Evolutionary conservation across 2,329 filamentous ascomycete genomes (phyloP).

Genomic region (Phyllosticta ampelicida): DNA sequence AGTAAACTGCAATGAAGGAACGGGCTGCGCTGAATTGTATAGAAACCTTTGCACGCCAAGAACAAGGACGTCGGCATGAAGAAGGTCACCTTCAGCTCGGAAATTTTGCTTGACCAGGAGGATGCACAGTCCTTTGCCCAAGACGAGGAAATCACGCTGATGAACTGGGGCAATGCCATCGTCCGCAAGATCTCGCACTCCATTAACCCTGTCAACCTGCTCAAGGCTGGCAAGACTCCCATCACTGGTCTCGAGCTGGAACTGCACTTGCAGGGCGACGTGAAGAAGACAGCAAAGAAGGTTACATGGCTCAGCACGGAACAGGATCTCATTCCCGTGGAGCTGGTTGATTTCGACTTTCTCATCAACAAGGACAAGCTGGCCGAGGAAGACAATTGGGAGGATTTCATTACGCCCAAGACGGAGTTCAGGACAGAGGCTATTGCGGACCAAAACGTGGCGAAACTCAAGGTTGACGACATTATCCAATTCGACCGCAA

Average conservation of each 20-base stretch:
- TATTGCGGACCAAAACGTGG: constrained; percentile 70
- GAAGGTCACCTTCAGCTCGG: constrained; percentile 67
- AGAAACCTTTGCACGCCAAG: constrained; percentile 83
- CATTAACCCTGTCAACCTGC: constrained; percentile 35
- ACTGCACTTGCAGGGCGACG: constrained; percentile 83
- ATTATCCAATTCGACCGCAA: constrained; percentile 93
- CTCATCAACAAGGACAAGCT: constrained; percentile 92
- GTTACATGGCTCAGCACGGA: constrained; percentile 81
- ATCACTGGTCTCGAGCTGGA: constrained; percentile 68
- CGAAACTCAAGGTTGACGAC: constrained; percentile 68
- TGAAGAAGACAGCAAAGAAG: constrained; percentile 95
- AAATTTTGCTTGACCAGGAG: constrained; percentile 73
- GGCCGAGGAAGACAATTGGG: constrained; percentile 74
- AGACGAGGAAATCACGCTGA: constrained; percentile 86
- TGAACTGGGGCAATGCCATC: constrained; percentile 91
- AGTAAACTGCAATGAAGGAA: constrained; percentile 17
- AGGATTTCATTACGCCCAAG: constrained; percentile 68
- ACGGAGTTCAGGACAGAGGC: constrained; percentile 67
- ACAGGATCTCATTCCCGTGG: constrained; percentile 67
- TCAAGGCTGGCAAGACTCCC: constrained; percentile 39
- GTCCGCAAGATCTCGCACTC: constrained; percentile 54
- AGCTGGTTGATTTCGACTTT: constrained; percentile 91
- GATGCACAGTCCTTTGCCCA: constrained; percentile 73
- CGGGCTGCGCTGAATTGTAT: constrained; percentile 42
- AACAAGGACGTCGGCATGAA: constrained; percentile 76